Evolutionary conservation across 331 rosid genomes (phyloP), one percentile per base, ranked within the genome.

Genomic region (Dryas integrifolia): DNA sequence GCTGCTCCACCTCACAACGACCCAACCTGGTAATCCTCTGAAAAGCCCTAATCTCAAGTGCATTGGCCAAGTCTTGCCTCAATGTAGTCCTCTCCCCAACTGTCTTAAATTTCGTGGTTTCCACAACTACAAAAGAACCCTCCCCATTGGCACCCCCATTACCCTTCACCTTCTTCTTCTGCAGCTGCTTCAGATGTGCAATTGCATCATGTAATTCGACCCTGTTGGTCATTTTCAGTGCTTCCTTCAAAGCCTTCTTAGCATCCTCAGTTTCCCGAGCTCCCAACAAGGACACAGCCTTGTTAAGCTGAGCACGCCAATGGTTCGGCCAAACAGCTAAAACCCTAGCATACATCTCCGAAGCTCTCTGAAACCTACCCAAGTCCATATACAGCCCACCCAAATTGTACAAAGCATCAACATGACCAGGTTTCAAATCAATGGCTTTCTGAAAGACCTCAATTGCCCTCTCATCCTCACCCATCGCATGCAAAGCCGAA

Each of bases 271-370:
- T 64, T 65, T 85, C 88, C 65, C 80, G 74, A 41, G 86, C 88
- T 68, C 88, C 86, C 63, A 85, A 65, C 77, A 85, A 69, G 30
- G 88, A 85, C 70, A 85, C 88, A 48, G 88, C 88, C 75, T 79
- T 85, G 80, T 85, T 85, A 7, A 85, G 88, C 82, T 85, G 88
- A 2, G 88, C 88, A 60, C 88, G 79, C 88, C 88, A 85, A 73
- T 85, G 88, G 78, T 79, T 85, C 0, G 86, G 88, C 88, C 88
- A 79, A 52, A 85, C 86, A 14, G 86, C 82, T 44, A 85, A 76
- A 79, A 85, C 86, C 73, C 86, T 82, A 18, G 88, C 76, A 50
- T 81, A 85, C 88, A 85, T 85, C 78, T 85, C 88, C 0, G 88
- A 85, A 72, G 88, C 86, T 72, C 88, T 79, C 63, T 72, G 84